Evolutionary conservation across 2,329 filamentous ascomycete species (phyloP).

Genomic region (Colletotrichum truncatum): DNA sequence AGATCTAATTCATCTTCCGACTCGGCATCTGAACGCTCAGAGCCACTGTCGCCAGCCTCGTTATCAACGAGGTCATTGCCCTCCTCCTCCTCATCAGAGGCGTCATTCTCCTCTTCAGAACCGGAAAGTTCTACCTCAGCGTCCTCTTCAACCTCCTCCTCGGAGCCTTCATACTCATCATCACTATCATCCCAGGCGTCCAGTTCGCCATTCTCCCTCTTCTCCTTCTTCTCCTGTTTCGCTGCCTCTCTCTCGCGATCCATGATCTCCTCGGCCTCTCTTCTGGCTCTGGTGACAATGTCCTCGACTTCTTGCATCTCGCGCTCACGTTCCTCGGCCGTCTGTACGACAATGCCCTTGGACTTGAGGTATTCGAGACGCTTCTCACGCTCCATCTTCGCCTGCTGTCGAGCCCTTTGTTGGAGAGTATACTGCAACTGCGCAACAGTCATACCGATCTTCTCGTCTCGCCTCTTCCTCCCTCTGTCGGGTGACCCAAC

Average conservation of each 20-base stretch:
- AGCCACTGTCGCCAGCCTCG: slow-evolving; percentile 53
- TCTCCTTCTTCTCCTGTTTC: slow-evolving; percentile 68
- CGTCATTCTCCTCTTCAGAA: slow-evolving; percentile 46
- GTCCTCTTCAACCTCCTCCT: slow-evolving; percentile 48
- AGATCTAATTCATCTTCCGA: slow-evolving; percentile 51
- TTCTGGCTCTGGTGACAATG: slow-evolving; percentile 83
- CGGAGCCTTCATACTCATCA: slow-evolving; percentile 55
- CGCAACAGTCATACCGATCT: slow-evolving; percentile 69
- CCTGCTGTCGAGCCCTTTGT: slow-evolving; percentile 81
- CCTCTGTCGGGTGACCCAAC: slow-evolving; percentile 69
- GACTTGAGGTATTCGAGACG: slow-evolving; percentile 80
- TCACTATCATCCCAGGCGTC: slow-evolving; percentile 68
- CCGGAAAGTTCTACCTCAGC: slow-evolving; percentile 54
- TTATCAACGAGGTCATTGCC: slow-evolving; percentile 47
- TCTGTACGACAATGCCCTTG: slow-evolving; percentile 84
- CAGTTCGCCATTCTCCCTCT: slow-evolving; percentile 50
- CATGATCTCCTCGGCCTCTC: slow-evolving; percentile 82
- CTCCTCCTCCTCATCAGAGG: slow-evolving; percentile 41
- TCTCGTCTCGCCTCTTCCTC: slow-evolving; percentile 51
- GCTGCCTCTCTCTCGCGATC: slow-evolving; percentile 78
- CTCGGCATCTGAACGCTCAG: slow-evolving; percentile 37
- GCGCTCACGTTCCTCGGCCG: slow-evolving; percentile 84
- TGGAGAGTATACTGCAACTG: slow-evolving; percentile 76
- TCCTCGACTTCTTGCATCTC: slow-evolving; percentile 88
- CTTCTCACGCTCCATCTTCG: slow-evolving; percentile 78